Evolutionary conservation across 768 basidiomycete genomes (phyloP).

Genomic region (Pleurotus giganteus): DNA sequence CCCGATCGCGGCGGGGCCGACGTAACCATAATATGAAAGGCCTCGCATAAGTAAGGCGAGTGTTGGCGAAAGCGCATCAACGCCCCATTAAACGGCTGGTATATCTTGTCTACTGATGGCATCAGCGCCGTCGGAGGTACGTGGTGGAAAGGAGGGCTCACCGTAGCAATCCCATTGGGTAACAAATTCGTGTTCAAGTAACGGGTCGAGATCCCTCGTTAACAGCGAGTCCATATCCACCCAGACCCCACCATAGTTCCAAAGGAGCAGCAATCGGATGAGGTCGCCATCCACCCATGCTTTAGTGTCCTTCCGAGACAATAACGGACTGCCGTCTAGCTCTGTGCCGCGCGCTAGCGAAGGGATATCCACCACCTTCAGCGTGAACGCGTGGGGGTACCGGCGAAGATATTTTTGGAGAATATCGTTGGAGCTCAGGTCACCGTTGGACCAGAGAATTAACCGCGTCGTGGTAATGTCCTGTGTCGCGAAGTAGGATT

Average conservation of each 20-base stretch:
- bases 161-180: constrained; percentile 99
- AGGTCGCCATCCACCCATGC: constrained; percentile 97
- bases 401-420: constrained; percentile 55
- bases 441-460: constrained; percentile 91
- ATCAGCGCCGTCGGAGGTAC: neutral
- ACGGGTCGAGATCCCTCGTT: constrained; percentile 81
- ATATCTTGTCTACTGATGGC: constrained; percentile 58
- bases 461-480: constrained; percentile 57
- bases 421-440: constrained; percentile 54
- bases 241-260: constrained; percentile 93
- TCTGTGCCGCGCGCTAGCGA: constrained; percentile 72
- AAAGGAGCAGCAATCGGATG: constrained; percentile 82
- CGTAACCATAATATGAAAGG: constrained; percentile 85
- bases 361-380: constrained; percentile 67
- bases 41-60: constrained; percentile 96
- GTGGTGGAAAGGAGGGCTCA: constrained; percentile 31
- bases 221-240: constrained; percentile 96
- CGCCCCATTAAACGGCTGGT: constrained; percentile 86
- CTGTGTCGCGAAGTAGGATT: constrained; percentile 94
- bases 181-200: constrained; percentile 93
- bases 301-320: constrained; percentile 65
- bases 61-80: constrained; percentile 89
- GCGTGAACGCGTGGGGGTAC: constrained; percentile 70
- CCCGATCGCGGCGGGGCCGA: constrained; percentile 69
- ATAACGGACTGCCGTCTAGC: constrained; percentile 61